A percentile compares a stretch with the other conserved stretches of the same genome.
Conservation (phyloP, 768 basidiomycete species). For the Trichaptum fuscoviolaceum region DNA sequence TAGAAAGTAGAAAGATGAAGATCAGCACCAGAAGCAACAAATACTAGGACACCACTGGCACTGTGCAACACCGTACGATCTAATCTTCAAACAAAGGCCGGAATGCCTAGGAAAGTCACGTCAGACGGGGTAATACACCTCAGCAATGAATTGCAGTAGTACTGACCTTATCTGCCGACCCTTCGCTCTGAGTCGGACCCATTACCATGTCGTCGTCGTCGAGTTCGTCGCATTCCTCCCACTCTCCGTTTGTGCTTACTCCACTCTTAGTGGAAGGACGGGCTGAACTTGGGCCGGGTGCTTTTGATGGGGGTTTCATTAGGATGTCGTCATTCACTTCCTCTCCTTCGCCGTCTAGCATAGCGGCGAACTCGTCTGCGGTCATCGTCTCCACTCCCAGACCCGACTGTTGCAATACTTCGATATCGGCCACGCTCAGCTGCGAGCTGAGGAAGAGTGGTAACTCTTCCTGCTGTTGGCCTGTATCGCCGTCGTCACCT, state of each 20-base stretch:
- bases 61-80: neutral
- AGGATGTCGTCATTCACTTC: constrained; percentile 30
- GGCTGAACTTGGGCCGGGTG: neutral
- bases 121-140: neutral
- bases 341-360: constrained; percentile 56
- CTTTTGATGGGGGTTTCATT: neutral
- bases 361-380: constrained; percentile 51
- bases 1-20: too few relatives aligned
- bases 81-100: neutral
- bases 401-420: constrained; percentile 52
- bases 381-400: constrained; percentile 66
- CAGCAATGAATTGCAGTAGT: neutral
- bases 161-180: neutral
- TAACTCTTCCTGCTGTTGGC: constrained; percentile 32
- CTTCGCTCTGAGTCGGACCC: neutral
- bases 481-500: constrained; percentile 24
- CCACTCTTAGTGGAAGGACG: neutral
- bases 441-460: constrained; percentile 49
- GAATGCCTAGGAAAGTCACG: neutral
- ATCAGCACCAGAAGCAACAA: too few relatives aligned
- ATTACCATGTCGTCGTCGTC: neutral
- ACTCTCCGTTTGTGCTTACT: neutral
- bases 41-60: too few relatives aligned
- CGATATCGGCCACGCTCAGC: constrained; percentile 50
- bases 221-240: neutral